A percentile compares a stretch with the other conserved stretches of the same genome.
Conservation (phyloP, 306 rosid species). For the Astragalus membranaceus region DNA sequence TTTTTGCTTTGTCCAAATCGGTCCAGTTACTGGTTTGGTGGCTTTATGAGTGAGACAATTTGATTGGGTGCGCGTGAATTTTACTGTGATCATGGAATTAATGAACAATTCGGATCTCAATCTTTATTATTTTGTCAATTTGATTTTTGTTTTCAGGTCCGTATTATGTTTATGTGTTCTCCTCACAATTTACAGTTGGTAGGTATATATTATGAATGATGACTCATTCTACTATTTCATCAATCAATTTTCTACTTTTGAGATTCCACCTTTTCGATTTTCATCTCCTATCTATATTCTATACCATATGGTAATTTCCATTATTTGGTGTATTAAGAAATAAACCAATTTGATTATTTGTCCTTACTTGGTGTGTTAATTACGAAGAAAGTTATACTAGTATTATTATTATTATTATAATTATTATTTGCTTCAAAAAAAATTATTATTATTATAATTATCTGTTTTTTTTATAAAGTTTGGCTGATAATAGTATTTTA, state of each 20-base stretch:
- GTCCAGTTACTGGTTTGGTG: constrained; percentile 28
- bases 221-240: constrained; percentile 15
- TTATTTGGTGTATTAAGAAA: neutral
- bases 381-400: too few species aligned
- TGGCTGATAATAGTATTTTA: neutral
- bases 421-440: too few species aligned
- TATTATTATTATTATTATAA: too few species aligned
- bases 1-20: constrained; percentile 31
- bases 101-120: constrained; percentile 37
- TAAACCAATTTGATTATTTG: neutral
- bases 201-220: neutral
- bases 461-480: too few species aligned
- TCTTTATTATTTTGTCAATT: constrained; percentile 14
- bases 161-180: constrained; percentile 27
- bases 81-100: constrained; percentile 22
- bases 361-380: neutral
- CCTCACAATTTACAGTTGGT: constrained; percentile 29
- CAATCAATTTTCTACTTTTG: constrained; percentile 23
- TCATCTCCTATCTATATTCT: too few species aligned
- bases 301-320: neutral
- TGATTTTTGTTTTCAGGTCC: constrained; percentile 33
- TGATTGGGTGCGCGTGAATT: constrained; percentile 7
- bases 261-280: constrained; percentile 9
- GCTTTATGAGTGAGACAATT: constrained; percentile 35
- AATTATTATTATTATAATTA: too few species aligned